Evolutionary conservation across 2,329 filamentous ascomycete genomes (phyloP).

Genomic region (Exophiala bonariae): DNA sequence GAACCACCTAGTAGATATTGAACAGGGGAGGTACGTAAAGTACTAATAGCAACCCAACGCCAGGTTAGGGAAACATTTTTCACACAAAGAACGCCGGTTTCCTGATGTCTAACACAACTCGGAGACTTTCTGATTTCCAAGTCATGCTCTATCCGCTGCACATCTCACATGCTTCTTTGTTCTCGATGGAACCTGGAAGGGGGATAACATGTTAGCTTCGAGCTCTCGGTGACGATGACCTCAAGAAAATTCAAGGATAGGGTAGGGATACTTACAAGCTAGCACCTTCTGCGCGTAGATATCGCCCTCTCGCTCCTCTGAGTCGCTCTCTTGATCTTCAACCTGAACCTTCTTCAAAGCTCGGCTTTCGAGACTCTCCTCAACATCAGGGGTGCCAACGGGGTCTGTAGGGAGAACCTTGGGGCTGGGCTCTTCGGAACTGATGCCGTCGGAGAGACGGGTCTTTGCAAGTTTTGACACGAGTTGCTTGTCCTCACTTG

Average conservation of each 20-base stretch:
- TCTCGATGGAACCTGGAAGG: conserved; percentile 80
- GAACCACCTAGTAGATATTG: too few relatives aligned
- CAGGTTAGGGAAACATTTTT: too few relatives aligned
- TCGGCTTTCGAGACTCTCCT: conserved; percentile 58
- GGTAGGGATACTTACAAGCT: conserved; percentile 67
- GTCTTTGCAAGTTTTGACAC: conserved; percentile 30
- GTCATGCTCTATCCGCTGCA: conserved; percentile 72
- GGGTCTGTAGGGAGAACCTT: conserved; percentile 76
- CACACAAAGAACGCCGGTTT: too few relatives aligned
- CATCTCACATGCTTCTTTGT: conserved; percentile 93
- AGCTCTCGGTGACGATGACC: neutral
- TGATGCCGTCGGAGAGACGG: conserved; percentile 68
- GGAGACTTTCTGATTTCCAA: too few relatives aligned
- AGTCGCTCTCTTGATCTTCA: conserved; percentile 72
- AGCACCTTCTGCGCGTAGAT: conserved; percentile 94
- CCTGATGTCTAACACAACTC: too few relatives aligned
- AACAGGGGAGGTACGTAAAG: too few relatives aligned
- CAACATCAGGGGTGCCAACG: conserved; percentile 55
- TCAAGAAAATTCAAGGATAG: neutral
- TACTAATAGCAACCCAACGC: too few relatives aligned
- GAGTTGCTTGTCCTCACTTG: conserved; percentile 55
- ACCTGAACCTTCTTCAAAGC: conserved; percentile 57
- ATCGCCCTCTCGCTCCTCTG: conserved; percentile 76
- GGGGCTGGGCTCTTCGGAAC: conserved; percentile 72
- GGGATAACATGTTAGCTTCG: conserved; percentile 33